phyloP scores from a whole-genome alignment of 306 rosid species.

The Sechiopsis laciniata region DNA sequence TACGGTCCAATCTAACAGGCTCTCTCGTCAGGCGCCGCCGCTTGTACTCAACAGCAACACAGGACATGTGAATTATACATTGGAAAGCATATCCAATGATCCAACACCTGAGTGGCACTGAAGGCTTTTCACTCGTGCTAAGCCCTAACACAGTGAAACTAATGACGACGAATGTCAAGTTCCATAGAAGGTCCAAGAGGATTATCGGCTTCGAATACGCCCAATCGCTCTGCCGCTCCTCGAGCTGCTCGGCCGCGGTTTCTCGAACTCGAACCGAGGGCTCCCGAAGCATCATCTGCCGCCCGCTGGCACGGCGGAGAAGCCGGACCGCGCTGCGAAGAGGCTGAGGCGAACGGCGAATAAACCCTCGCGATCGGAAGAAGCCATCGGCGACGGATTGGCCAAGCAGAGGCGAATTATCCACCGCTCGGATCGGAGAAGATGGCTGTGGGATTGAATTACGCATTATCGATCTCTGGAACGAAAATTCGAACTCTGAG shows the following conservation, averaged over 20 bases:
- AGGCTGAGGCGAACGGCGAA: constrained; percentile 40
- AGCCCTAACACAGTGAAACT: constrained; percentile 43
- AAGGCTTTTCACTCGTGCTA: constrained; percentile 52
- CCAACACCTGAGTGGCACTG: constrained; percentile 75
- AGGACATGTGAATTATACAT: constrained; percentile 46
- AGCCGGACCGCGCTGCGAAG: constrained; percentile 47
- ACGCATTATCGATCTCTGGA: constrained; percentile 35
- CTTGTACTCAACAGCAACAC: constrained; percentile 46
- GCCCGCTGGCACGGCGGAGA: constrained; percentile 57
- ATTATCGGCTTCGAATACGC: constrained; percentile 62
- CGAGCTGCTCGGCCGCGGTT: constrained; percentile 75
- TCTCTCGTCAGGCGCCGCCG: constrained; percentile 28
- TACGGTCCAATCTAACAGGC: constrained; percentile 18
- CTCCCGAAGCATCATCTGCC: constrained; percentile 72
- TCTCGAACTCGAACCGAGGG: constrained; percentile 69
- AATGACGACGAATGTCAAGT: constrained; percentile 41
- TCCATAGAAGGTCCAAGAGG: constrained; percentile 60
- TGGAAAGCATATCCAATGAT: constrained; percentile 55
- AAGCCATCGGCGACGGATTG: constrained; percentile 33
- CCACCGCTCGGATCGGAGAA: constrained; percentile 35
- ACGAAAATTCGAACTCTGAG: neutral
- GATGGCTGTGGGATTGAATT: constrained; percentile 28
- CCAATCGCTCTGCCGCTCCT: constrained; percentile 75
- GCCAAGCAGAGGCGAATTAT: constrained; percentile 51
- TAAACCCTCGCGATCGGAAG: constrained; percentile 44